Conservation (phyloP, 2,329 filamentous ascomycete genomes). For the Coniochaeta pulveracea region DNA sequence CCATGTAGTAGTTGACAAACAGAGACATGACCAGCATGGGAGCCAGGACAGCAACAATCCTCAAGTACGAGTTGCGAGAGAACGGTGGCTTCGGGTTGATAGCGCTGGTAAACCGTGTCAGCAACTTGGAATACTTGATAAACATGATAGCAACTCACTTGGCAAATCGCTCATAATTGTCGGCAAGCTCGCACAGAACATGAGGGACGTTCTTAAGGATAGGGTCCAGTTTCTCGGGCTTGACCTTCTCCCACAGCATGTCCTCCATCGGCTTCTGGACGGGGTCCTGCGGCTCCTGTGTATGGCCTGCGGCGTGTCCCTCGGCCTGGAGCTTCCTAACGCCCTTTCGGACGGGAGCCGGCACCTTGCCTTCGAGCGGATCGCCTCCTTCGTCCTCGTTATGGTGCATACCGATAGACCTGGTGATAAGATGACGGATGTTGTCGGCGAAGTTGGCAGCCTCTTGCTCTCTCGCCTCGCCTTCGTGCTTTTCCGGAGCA, state of each 20-base stretch:
- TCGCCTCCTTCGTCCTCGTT: constrained; percentile 1
- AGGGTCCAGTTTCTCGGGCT: constrained; percentile 2
- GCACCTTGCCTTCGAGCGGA: constrained; percentile 4
- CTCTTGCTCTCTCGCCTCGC: constrained; percentile 2
- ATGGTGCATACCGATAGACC: constrained; percentile 1
- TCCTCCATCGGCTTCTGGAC: constrained; percentile 3
- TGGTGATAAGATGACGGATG: not conserved
- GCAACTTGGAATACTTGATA: not conserved
- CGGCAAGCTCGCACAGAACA: constrained; percentile 1
- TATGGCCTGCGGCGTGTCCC: constrained; percentile 1
- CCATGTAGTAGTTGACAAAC: constrained; percentile 4
- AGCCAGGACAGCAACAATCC: not conserved
- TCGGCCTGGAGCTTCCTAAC: constrained; percentile 2
- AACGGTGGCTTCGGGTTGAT: not conserved
- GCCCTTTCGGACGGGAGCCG: not conserved
- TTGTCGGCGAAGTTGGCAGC: constrained; percentile 4
- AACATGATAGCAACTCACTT: not conserved
- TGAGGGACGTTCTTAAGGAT: constrained; percentile 3
- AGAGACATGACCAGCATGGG: constrained; percentile 2
- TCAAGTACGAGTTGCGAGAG: not conserved
- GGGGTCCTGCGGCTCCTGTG: not conserved
- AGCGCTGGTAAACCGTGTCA: not conserved
- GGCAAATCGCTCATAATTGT: constrained; percentile 3
- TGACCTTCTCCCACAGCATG: constrained; percentile 3
- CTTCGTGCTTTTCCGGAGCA: constrained; percentile 2